Conservation (phyloP, 176 grass and related monocot species). For the Coix lacrymajobi region DNA sequence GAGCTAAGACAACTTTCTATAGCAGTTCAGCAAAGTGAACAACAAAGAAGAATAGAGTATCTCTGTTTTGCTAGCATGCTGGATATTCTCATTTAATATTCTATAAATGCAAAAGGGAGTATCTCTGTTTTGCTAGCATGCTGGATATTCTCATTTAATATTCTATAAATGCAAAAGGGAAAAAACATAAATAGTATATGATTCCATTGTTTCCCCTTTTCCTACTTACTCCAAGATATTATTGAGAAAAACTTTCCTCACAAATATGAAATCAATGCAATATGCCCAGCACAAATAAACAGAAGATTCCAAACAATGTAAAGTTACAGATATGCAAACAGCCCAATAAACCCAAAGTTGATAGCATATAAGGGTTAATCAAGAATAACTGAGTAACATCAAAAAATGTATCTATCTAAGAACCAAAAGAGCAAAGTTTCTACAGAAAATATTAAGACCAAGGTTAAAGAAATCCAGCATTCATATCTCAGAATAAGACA, state of each 20-base stretch:
- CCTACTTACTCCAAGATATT: neutral
- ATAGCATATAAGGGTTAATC: neutral
- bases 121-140: neutral
- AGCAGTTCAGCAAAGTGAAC: neutral
- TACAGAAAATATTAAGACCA: neutral
- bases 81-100: neutral
- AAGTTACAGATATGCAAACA: neutral
- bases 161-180: neutral
- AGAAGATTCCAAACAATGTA: neutral
- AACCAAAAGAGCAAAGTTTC: neutral
- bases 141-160: neutral
- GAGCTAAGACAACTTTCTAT: neutral
- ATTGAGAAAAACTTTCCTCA: neutral
- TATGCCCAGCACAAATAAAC: neutral
- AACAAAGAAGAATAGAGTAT: neutral
- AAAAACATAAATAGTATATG: neutral
- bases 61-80: neutral
- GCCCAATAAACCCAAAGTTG: neutral
- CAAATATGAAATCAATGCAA: neutral
- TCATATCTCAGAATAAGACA: neutral
- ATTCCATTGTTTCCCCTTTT: neutral
- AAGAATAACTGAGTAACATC: neutral
- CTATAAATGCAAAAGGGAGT: neutral
- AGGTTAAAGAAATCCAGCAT: neutral
- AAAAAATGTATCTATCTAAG: neutral